A percentile compares a stretch with the other conserved stretches of the same genome.
These are phyloP conservation scores for Lentinula lateritia DNA, from an alignment of 768 basidiomycete species.

Conservation along the genomic window DNA sequence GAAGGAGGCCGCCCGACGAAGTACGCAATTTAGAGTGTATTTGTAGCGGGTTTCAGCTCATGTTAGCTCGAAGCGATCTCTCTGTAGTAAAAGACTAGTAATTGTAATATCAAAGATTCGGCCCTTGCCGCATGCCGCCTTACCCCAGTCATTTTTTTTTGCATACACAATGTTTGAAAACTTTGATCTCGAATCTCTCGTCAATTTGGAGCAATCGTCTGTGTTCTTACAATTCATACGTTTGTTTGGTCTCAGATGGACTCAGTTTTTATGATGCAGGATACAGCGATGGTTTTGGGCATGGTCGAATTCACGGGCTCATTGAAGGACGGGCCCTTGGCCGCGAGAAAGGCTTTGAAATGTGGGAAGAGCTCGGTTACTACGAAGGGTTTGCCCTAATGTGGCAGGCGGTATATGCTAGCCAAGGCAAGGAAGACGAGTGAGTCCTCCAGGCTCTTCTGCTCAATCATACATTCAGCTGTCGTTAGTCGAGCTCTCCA, in stretches of 20 bases:
- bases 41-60: no score
- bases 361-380: conserved; percentile 96
- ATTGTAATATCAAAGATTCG: no score
- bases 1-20: no score
- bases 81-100: no score
- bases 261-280: conserved; percentile 78
- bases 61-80: no score
- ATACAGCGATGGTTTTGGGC: conserved; percentile 70
- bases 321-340: conserved; percentile 91
- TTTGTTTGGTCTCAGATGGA: neutral
- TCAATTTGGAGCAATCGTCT: conserved; percentile 61
- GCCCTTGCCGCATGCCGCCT: no score
- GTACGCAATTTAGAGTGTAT: no score
- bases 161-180: conserved; percentile 13
- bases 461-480: neutral
- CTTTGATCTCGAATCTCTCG: conserved; percentile 57
- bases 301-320: conserved; percentile 84
- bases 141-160: neutral
- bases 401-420: conserved; percentile 53
- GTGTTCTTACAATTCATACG: conserved; percentile 12
- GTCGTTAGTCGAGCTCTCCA: conserved; percentile 45
- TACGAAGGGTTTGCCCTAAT: conserved; percentile 80
- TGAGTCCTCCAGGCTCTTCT: conserved; percentile 23
- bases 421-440: conserved; percentile 41
- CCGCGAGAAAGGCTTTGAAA: conserved; percentile 85